Evolutionary conservation across 768 basidiomycete genomes (phyloP), one percentile per base, ranked within the genome.

Genomic region (Tricholoma saponaceum): DNA sequence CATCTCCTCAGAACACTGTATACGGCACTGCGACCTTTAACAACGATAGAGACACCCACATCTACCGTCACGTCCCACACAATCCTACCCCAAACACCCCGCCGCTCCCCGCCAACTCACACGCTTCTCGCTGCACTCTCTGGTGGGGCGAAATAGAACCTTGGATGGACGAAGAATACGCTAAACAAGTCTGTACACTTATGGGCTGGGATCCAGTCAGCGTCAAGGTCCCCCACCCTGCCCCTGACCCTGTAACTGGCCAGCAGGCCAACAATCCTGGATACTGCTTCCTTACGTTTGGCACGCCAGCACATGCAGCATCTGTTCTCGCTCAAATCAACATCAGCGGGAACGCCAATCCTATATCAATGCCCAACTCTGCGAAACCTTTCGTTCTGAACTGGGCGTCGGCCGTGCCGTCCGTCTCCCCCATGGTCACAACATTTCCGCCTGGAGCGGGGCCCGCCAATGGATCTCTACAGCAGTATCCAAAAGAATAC

Each of bases 111-210:
- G 20, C 67, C 55, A 65, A 56, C 57, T 62, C 64, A 51, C 58
- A 60, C 60, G 56, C 75, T 33, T 70, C 78, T 50, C 81, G 82
- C 68, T 81, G 80, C 58, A 89, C 90, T 41, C 83, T 93, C 63
- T 90, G 85, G 80, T 91, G 95, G 85, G 85, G 86, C 62, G 89
- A 92, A 66, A 83, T 96, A 55, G 94, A 96, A 72, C 85, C 88
- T 63, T 96, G 94, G 94, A 95, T 96, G 95, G 92, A 95, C 75
- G 92, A 94, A 82, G 89, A 91, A 70, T 96, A 95, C 77, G 90
- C 87, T 44, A 88, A 89, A 72, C 89, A 92, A 69, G 90, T 94
- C 66, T 92, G 92, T 72, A 74, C 71, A 46, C 76, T 93, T 67
- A 91, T 94, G 89, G 84, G 87, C 57, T 95, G 94, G 93, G 89